Evolutionary conservation across 768 basidiomycete species (phyloP).

Genomic region (Sarcodon sp.): DNA sequence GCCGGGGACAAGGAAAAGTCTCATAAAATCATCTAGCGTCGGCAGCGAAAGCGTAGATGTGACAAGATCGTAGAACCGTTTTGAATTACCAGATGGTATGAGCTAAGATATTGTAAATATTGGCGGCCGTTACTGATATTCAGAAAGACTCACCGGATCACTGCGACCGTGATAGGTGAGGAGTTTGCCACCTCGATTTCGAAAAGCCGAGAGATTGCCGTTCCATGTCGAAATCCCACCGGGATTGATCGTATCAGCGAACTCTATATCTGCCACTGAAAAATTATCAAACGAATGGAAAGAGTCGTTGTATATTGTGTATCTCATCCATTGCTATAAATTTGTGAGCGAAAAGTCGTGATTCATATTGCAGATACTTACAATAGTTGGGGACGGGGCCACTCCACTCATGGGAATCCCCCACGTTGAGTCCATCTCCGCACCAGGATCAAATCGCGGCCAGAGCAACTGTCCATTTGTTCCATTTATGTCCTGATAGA

Average conservation of each 20-base stretch:
- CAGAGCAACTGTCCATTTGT: not conserved
- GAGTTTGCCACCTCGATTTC: not conserved
- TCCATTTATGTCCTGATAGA: not conserved
- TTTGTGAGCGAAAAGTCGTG: not conserved
- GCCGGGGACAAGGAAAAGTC: not conserved
- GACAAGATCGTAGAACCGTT: not conserved
- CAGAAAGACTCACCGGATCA: not conserved
- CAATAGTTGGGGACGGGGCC: not conserved
- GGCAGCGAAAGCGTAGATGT: not conserved
- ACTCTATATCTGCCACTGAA: not conserved
- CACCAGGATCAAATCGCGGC: not conserved
- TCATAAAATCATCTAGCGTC: not conserved
- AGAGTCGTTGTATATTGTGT: not conserved
- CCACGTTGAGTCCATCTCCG: not conserved
- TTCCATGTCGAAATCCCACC: not conserved
- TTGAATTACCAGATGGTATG: not conserved
- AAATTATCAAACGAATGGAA: not conserved
- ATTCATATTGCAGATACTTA: not conserved
- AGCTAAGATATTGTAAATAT: not conserved
- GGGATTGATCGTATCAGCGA: not conserved
- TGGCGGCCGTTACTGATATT: not conserved
- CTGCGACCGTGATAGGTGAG: not conserved
- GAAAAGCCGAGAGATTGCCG: not conserved
- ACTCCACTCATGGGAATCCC: not conserved
- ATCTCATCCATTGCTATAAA: not conserved